Evolutionary conservation across 331 rosid genomes (phyloP), one percentile per base, ranked within the genome.

Genomic region (Pyracantha coccinea): DNA sequence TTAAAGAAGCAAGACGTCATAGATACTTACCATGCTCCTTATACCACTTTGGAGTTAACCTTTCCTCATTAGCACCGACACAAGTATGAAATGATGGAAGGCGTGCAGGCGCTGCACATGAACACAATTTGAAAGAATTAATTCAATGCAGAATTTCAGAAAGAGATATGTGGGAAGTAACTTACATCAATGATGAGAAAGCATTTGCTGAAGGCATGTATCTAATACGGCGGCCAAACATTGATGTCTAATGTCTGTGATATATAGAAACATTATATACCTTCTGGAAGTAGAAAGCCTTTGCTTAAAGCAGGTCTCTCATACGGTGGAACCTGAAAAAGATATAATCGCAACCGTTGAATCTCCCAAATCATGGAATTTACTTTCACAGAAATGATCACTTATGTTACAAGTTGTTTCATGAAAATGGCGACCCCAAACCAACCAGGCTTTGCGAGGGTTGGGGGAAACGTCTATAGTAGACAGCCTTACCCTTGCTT

Each of bases 231-330:
- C 28, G 3, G 28, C 28, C 28, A 27, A 27, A 27, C 28, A 27
- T 27, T 27, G 28, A 27, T 27, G 28, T 27, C 28, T 27, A 27
- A 27, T 27, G 28, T 27, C 28, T 27, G 28, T 27, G 28, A 27
- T 27, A 33, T 24, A 47, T 27, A 3, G 28, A 27, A 27, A 27
- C 28, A 27, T 27, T 27, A 27, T 27, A 27, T 27, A 94, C 97
- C 97, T 88, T 92, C 97, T 31, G 99, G 99, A 76, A 94, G 97
- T 82, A 94, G 85, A 84, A 73, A 92, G 25, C 99, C 99, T 85
- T 94, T 94, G 89, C 99, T 92, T 82, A 94, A 85, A 63, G 97
- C 99, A 72, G 99, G 99, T 75, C 99, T 94, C 89, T 94, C 99
- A 75, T 94, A 94, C 68, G 99, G 99, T 4, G 97, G 86, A 70